Percentiles rank a stretch among this genome's conserved stretches.
phyloP scores from a whole-genome alignment of 1,139 yeast genomes.

The Hyphopichia buzzinii region DNA sequence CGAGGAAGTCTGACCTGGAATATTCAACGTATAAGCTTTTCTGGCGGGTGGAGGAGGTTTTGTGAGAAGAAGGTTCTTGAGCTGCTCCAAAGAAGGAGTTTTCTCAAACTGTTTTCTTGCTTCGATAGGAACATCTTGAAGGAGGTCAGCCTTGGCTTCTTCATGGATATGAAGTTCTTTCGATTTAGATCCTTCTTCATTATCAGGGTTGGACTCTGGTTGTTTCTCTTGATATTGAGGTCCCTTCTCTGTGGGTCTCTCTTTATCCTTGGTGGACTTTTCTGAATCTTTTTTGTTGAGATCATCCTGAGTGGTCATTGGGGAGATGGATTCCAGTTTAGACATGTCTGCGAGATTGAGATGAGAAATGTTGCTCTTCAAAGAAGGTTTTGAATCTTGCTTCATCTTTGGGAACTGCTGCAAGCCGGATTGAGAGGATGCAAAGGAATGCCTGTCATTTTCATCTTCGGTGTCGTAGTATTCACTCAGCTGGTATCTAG shows the following conservation, averaged over 20 bases:
- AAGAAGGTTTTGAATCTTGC: not conserved
- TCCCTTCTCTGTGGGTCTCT: conserved; percentile 3
- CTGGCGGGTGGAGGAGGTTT: conserved; percentile 41
- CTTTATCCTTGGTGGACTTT: not conserved
- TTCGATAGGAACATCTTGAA: conserved; percentile 36
- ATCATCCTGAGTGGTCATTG: conserved; percentile 11
- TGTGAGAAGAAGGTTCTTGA: conserved; percentile 36
- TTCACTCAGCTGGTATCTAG: conserved; percentile 31
- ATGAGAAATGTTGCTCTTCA: conserved; percentile 35
- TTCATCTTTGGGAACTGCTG: not conserved
- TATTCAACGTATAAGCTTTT: conserved; percentile 78
- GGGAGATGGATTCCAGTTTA: conserved; percentile 11
- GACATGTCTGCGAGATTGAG: conserved; percentile 37
- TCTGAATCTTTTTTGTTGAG: conserved; percentile 7
- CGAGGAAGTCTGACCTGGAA: conserved; percentile 88
- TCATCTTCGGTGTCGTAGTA: conserved; percentile 20
- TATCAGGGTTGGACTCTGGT: not conserved
- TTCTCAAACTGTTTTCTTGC: conserved; percentile 37
- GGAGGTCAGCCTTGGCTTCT: conserved; percentile 18
- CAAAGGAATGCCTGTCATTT: conserved; percentile 8
- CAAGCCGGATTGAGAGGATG: conserved; percentile 4
- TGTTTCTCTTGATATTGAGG: conserved; percentile 1
- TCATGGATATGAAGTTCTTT: conserved; percentile 5
- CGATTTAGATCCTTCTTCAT: not conserved
- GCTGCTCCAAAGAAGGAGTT: conserved; percentile 42